Evolutionary conservation across 345 rosid species (phyloP).

Genomic region (Salix caprea): DNA sequence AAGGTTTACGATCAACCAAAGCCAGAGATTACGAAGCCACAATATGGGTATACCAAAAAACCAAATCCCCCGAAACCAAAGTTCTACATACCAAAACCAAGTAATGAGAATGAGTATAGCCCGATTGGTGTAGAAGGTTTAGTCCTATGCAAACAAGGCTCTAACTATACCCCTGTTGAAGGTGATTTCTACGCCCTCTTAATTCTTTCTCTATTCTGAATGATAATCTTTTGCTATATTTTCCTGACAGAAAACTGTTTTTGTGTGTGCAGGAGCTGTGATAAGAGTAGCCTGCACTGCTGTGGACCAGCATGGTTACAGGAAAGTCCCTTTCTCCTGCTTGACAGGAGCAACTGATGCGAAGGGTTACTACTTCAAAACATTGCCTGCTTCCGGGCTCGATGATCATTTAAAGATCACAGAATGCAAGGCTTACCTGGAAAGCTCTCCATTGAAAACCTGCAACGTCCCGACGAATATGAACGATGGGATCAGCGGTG

Average conservation of each 20-base stretch:
- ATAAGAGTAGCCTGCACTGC: constrained; percentile 8
- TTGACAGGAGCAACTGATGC: constrained; percentile 14
- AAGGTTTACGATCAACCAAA: not conserved
- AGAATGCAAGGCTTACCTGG: constrained; percentile 5
- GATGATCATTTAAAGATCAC: not conserved
- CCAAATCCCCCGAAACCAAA: not conserved
- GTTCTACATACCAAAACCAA: not conserved
- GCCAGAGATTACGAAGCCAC: not conserved
- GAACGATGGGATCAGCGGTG: constrained; percentile 1
- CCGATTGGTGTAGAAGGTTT: constrained; percentile 1
- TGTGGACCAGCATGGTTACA: constrained; percentile 11
- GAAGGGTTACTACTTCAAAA: constrained; percentile 20
- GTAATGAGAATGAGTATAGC: too few species aligned
- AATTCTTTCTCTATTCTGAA: not conserved
- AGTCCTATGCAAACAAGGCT: constrained; percentile 7
- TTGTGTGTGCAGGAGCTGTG: constrained; percentile 15
- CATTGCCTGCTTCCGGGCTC: not conserved
- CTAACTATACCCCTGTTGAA: not conserved
- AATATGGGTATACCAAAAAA: not conserved
- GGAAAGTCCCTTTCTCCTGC: constrained; percentile 3
- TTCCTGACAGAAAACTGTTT: not conserved
- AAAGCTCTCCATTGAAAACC: not conserved
- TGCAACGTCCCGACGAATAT: constrained; percentile 3
- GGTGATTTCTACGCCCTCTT: not conserved
- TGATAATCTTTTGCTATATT: too few species aligned